These are phyloP conservation scores for Leccinum rimulosum DNA, from an alignment of 768 basidiomycete species.

Conservation along the genomic window DNA sequence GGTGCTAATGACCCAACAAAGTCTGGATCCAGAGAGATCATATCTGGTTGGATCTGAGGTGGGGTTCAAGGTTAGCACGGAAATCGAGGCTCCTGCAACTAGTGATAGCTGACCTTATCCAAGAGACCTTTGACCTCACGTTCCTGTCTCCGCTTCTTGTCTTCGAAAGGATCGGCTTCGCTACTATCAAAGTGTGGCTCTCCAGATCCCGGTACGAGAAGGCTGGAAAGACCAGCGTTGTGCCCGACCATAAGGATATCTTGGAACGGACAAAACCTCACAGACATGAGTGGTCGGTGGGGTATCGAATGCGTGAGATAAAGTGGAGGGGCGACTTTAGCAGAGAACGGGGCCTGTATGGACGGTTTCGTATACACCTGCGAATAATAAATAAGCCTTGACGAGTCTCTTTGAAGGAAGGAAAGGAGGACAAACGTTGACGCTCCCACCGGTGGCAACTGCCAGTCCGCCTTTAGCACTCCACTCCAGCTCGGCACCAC, in stretches of 20 bases:
- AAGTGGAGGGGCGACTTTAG: constrained; percentile 63
- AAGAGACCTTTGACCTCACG: constrained; percentile 86
- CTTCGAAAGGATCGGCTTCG: constrained; percentile 95
- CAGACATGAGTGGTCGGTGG: constrained; percentile 67
- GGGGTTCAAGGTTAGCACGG: background rate
- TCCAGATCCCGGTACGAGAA: constrained; percentile 89
- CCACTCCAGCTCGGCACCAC: constrained; percentile 73
- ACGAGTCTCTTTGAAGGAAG: background rate
- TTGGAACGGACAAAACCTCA: constrained; percentile 87
- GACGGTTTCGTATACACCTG: constrained; percentile 73
- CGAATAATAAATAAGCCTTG: background rate
- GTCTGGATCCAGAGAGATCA: constrained; percentile 83
- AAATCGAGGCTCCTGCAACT: background rate
- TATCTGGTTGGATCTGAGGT: constrained; percentile 80
- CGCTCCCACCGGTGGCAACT: constrained; percentile 77
- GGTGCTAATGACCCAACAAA: constrained; percentile 70
- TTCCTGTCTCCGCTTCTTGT: constrained; percentile 76
- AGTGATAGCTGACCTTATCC: constrained; percentile 63
- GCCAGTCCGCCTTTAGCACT: constrained; percentile 82
- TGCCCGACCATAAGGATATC: constrained; percentile 84
- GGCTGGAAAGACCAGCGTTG: constrained; percentile 70
- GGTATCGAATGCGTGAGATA: constrained; percentile 90
- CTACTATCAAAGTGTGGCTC: constrained; percentile 93
- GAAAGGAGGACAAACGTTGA: constrained; percentile 56
- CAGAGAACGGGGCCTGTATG: constrained; percentile 54